Conservation (phyloP, 495 filamentous ascomycete species). For the Tuber calosporum region DNA sequence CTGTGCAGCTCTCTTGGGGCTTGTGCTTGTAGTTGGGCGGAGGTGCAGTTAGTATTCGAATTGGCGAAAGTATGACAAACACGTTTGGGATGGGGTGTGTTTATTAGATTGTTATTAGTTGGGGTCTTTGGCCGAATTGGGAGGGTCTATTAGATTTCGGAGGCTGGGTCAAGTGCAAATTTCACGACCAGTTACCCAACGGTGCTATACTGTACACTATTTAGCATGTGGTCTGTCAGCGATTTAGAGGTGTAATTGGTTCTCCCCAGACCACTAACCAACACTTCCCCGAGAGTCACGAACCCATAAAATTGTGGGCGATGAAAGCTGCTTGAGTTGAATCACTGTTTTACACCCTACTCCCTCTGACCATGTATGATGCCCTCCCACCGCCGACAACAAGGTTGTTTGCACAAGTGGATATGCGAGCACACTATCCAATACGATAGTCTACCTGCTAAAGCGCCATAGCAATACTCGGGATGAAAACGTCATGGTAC, state of each 20-base stretch:
- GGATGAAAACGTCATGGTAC: background rate
- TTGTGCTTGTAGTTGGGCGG: background rate
- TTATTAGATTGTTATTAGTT: background rate
- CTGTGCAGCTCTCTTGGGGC: background rate
- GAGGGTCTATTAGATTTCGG: background rate
- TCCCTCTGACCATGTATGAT: background rate
- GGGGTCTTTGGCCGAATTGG: background rate
- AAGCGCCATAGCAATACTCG: background rate
- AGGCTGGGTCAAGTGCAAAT: background rate
- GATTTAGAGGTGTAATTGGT: background rate
- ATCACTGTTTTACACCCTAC: background rate
- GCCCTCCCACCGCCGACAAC: background rate
- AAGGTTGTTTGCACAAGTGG: background rate
- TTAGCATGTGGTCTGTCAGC: background rate
- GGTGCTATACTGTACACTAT: background rate
- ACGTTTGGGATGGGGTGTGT: background rate
- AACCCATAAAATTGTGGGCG: background rate
- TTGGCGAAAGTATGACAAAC: background rate
- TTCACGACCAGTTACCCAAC: background rate
- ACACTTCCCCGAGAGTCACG: background rate
- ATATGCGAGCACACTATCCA: background rate
- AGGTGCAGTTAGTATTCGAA: background rate
- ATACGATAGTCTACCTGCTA: background rate
- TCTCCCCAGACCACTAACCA: background rate
- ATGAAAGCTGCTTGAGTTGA: background rate